Conservation (phyloP, 2,329 filamentous ascomycete genomes). For the Apiospora pterosperma region DNA sequence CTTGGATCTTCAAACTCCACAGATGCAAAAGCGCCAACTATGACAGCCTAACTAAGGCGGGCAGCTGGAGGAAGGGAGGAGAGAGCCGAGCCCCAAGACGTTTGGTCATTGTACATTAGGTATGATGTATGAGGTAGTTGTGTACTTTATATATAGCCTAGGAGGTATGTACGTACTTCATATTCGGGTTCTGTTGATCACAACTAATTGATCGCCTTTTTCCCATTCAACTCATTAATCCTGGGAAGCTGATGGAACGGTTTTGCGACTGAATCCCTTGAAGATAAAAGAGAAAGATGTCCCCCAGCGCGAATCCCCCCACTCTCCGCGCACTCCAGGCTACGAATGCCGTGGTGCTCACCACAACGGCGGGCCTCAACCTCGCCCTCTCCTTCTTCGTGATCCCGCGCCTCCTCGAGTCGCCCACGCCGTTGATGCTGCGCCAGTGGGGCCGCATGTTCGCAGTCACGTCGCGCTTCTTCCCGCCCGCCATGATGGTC, state of each 20-base stretch:
- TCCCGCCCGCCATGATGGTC: conserved; percentile 36
- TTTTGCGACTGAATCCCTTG: not conserved
- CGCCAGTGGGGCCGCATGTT: conserved; percentile 50
- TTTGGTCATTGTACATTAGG: too few relatives aligned
- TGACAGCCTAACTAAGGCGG: not conserved
- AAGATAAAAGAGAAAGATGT: not conserved
- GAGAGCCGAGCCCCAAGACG: too few relatives aligned
- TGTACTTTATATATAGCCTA: too few relatives aligned
- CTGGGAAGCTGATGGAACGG: not conserved
- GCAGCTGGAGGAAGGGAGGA: not conserved
- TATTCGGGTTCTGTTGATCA: too few relatives aligned
- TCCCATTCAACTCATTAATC: not conserved
- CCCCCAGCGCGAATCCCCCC: not conserved
- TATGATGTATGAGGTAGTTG: too few relatives aligned
- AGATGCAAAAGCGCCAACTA: not conserved
- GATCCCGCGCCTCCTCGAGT: conserved; percentile 52
- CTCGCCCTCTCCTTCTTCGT: conserved; percentile 38
- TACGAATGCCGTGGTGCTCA: conserved; percentile 47
- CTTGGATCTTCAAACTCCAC: not conserved
- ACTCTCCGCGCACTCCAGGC: conserved; percentile 44
- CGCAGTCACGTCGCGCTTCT: conserved; percentile 33
- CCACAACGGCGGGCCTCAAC: conserved; percentile 37
- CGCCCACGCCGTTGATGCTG: conserved; percentile 51
- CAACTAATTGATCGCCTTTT: not conserved
- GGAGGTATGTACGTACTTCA: too few relatives aligned